Percentiles rank a stretch among this genome's conserved stretches.
phyloP scores from a whole-genome alignment of 306 rosid species.

The Erythrophleum fordii region DNA sequence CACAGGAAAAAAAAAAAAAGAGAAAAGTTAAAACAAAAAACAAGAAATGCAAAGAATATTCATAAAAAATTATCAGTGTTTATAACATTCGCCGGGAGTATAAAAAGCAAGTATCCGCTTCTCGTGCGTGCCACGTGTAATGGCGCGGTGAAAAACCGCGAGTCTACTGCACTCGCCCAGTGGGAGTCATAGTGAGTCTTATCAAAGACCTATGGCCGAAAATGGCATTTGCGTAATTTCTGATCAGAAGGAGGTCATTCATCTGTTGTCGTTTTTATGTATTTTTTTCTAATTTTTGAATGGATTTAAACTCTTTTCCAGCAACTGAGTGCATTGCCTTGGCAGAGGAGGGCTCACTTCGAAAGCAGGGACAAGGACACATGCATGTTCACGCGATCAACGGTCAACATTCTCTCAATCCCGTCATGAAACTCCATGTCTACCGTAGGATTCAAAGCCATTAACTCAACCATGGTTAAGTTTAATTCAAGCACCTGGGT shows the following conservation, averaged over 20 bases:
- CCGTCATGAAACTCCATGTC: slow-evolving; percentile 30
- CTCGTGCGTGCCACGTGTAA: slow-evolving; percentile 2
- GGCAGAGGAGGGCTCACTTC: slow-evolving; percentile 53
- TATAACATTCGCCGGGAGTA: not conserved
- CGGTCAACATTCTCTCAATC: slow-evolving; percentile 59
- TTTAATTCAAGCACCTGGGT: not conserved
- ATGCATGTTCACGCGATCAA: slow-evolving; percentile 74
- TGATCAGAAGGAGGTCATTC: slow-evolving; percentile 12
- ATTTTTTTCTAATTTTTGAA: not conserved
- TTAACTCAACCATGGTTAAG: slow-evolving; percentile 37
- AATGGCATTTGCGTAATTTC: slow-evolving; percentile 42
- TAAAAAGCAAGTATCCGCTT: not conserved
- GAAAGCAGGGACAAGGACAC: slow-evolving; percentile 82
- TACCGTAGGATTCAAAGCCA: slow-evolving; percentile 42
- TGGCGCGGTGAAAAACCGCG: not conserved
- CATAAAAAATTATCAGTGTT: not conserved
- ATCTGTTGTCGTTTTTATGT: slow-evolving; percentile 30
- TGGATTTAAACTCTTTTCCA: not conserved
- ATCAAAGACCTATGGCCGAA: slow-evolving; percentile 1
- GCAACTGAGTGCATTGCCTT: slow-evolving; percentile 38
- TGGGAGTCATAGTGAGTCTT: slow-evolving; percentile 1
- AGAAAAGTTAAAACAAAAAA: not conserved
- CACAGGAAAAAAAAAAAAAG: not conserved
- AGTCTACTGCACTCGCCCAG: not conserved
- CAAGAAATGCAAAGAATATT: not conserved